A percentile compares a stretch with the other conserved stretches of the same genome.
Conservation (phyloP, 2,329 filamentous ascomycete genomes). For the Atkinsonella hypoxylon region DNA sequence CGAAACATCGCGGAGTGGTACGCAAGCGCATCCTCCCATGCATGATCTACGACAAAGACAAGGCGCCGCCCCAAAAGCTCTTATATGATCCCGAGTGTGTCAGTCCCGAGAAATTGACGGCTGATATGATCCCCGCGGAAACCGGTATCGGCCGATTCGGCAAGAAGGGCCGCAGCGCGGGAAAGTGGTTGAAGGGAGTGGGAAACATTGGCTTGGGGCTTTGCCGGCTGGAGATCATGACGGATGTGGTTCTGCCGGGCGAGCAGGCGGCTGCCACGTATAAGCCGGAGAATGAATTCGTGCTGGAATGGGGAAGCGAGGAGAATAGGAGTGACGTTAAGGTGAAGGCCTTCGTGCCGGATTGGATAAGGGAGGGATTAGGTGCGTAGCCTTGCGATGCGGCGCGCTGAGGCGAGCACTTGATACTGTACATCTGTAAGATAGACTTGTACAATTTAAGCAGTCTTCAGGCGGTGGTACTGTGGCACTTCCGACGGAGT, state of each 20-base stretch:
- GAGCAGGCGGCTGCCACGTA: conserved; percentile 53
- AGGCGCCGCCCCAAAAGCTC: conserved; percentile 26
- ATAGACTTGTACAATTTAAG: not conserved
- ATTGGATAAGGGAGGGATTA: conserved; percentile 49
- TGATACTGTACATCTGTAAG: not conserved
- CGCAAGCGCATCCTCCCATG: conserved; percentile 81
- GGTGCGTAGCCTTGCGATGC: not conserved
- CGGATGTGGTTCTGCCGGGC: conserved; percentile 59
- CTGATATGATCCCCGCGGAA: conserved; percentile 28
- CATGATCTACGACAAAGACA: conserved; percentile 48
- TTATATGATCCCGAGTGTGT: conserved; percentile 30
- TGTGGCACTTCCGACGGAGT: not conserved
- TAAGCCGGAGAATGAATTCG: conserved; percentile 49
- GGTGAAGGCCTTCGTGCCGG: conserved; percentile 73
- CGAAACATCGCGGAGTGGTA: conserved; percentile 86
- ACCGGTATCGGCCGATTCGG: conserved; percentile 38
- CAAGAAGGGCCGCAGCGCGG: conserved; percentile 57
- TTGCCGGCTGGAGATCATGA: conserved; percentile 86
- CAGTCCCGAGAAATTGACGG: conserved; percentile 16
- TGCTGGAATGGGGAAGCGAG: conserved; percentile 39
- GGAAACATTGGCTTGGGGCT: conserved; percentile 81
- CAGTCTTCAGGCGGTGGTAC: not conserved
- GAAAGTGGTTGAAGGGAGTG: conserved; percentile 67
- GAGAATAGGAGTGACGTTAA: conserved; percentile 27
- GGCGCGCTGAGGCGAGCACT: too few relatives aligned